These are phyloP conservation scores for Auricularia heimuer DNA, from an alignment of 768 basidiomycete species.

Conservation along the genomic window DNA sequence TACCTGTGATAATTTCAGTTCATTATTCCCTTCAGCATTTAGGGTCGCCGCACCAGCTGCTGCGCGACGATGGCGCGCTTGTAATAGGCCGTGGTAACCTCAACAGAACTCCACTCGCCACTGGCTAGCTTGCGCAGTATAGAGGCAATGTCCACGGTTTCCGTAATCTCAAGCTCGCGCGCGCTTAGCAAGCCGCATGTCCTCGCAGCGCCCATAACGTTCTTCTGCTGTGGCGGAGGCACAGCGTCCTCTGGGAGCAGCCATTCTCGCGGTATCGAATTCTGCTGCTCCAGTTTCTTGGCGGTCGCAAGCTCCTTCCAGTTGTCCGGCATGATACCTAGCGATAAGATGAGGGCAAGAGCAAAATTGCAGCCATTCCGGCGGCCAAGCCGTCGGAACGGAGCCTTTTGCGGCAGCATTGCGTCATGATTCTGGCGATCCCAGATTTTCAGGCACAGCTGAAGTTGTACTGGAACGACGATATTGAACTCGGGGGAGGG, in stretches of 20 bases:
- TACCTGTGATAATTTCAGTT: conserved; percentile 30
- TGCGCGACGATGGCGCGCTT: conserved; percentile 76
- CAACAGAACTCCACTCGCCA: conserved; percentile 50
- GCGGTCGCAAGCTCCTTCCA: conserved; percentile 48
- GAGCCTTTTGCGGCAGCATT: too few species aligned
- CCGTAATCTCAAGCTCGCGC: conserved; percentile 54
- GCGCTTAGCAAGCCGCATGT: conserved; percentile 46
- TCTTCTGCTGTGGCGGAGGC: conserved; percentile 35
- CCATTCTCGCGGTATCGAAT: conserved; percentile 59
- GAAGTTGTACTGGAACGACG: too few species aligned
- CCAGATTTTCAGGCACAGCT: too few species aligned
- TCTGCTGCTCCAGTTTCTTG: conserved; percentile 44
- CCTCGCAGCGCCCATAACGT: conserved; percentile 47
- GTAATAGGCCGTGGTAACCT: conserved; percentile 62
- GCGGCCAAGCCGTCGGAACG: too few species aligned
- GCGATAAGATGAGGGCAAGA: background rate
- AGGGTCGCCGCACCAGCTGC: conserved; percentile 43
- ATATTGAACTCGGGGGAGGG: too few species aligned
- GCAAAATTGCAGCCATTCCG: too few species aligned
- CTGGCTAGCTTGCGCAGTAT: conserved; percentile 46
- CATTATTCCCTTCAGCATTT: background rate
- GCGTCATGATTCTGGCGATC: too few species aligned
- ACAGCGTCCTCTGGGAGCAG: conserved; percentile 27
- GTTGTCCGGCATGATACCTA: background rate
- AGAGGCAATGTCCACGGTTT: conserved; percentile 37